Percentiles rank a stretch among this genome's conserved stretches.
These are phyloP conservation scores for Candida labiduridarum DNA, from an alignment of 1,139 yeast genomes.

Conservation along the genomic window DNA sequence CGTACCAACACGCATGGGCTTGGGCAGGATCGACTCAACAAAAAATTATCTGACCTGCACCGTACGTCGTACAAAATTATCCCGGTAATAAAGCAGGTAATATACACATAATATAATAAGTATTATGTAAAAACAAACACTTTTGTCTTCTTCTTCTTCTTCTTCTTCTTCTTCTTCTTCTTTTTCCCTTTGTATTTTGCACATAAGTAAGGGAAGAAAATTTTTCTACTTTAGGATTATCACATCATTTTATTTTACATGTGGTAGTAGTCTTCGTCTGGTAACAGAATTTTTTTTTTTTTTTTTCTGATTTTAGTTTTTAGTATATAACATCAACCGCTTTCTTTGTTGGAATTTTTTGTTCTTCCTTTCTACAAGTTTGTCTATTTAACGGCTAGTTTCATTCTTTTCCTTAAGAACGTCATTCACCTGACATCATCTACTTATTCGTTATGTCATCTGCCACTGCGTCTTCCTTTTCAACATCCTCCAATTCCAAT, in stretches of 20 bases:
- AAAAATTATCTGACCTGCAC: not conserved
- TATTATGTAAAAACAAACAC: not conserved
- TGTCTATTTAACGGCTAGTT: constrained; percentile 3
- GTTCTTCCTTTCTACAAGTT: constrained; percentile 2
- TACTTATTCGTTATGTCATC: constrained; percentile 12
- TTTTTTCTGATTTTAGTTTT: not conserved
- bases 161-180: not conserved
- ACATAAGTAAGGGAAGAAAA: not conserved
- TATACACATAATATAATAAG: not conserved
- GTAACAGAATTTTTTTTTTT: constrained; percentile 1
- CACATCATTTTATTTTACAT: not conserved
- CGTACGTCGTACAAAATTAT: not conserved
- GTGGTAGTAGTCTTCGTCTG: not conserved
- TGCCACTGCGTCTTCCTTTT: constrained; percentile 14
- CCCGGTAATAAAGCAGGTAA: not conserved
- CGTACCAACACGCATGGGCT: not conserved
- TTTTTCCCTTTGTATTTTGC: not conserved
- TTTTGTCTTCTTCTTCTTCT: not conserved
- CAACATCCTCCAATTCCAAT: constrained; percentile 12
- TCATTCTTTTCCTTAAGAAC: constrained; percentile 1
- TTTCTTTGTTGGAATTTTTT: constrained; percentile 1
- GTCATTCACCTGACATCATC: not conserved
- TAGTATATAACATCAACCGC: not conserved
- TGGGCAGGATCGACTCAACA: not conserved
- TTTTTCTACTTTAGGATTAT: not conserved